phyloP scores from a whole-genome alignment of 106 monocot genomes.

The Allium cepa region DNA sequence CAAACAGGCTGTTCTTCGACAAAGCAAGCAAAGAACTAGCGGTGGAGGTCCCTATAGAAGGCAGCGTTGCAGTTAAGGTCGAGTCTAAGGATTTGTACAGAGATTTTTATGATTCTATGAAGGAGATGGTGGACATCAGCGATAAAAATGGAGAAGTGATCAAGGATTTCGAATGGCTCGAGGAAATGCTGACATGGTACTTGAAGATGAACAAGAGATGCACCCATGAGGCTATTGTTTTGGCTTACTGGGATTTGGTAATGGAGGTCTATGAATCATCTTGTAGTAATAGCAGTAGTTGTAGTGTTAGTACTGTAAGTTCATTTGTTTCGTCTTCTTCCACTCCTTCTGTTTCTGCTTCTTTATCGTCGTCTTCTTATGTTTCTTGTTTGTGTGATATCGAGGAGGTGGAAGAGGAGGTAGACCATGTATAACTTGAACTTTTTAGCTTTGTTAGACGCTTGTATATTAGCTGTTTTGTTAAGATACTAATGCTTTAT shows the following conservation, averaged over 20 bases:
- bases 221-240: conserved; percentile 50
- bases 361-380: not conserved
- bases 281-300: not conserved
- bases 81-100: conserved; percentile 59
- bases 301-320: not conserved
- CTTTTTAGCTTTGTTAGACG: no score
- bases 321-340: conserved; percentile 7
- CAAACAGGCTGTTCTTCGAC: conserved; percentile 41
- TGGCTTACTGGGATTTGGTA: conserved; percentile 63
- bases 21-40: not conserved
- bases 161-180: conserved; percentile 39
- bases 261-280: conserved; percentile 7
- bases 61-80: conserved; percentile 40
- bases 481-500: no score
- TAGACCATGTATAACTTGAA: not conserved
- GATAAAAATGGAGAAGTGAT: conserved; percentile 13
- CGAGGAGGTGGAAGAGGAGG: not conserved
- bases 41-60: conserved; percentile 22
- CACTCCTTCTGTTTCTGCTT: not conserved
- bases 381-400: conserved; percentile 7
- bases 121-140: conserved; percentile 49
- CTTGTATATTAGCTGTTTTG: no score
- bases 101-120: conserved; percentile 69
- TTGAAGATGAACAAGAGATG: conserved; percentile 44
- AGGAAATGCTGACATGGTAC: conserved; percentile 65